Conservation (phyloP, 441 rosid species). For the Aquilaria agallochum region DNA sequence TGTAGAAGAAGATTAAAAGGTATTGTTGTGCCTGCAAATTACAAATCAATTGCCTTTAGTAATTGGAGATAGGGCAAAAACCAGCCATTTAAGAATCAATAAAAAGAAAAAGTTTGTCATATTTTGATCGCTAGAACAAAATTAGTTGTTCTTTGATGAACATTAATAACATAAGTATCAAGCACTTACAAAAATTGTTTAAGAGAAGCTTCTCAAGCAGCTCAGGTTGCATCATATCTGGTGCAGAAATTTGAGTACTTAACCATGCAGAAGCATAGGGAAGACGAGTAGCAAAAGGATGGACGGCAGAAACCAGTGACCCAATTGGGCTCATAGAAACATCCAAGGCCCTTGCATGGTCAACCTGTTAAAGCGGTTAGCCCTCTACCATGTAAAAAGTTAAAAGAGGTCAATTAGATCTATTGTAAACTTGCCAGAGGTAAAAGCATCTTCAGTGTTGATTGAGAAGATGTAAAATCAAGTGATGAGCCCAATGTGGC, state of each 20-base stretch:
- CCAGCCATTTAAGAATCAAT: too few relatives aligned
- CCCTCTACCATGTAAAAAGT: not conserved
- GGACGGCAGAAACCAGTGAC: conserved; percentile 44
- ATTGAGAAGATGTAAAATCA: conserved; percentile 73
- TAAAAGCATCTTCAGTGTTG: conserved; percentile 66
- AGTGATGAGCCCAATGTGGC: conserved; percentile 77
- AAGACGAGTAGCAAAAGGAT: conserved; percentile 65
- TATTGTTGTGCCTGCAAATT: conserved; percentile 34
- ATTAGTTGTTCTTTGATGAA: too few relatives aligned
- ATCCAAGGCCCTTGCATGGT: conserved; percentile 57
- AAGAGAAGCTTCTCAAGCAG: conserved; percentile 60
- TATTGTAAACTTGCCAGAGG: conserved; percentile 56
- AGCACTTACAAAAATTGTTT: conserved; percentile 62
- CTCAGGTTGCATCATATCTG: conserved; percentile 76
- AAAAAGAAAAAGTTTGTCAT: too few relatives aligned
- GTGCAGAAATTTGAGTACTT: conserved; percentile 51
- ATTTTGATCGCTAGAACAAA: too few relatives aligned
- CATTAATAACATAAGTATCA: too few relatives aligned
- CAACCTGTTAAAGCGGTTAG: conserved; percentile 39
- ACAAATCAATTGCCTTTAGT: not conserved
- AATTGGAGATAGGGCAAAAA: too few relatives aligned
- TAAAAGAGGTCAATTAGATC: not conserved
- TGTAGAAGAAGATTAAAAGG: conserved; percentile 51
- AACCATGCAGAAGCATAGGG: conserved; percentile 63
- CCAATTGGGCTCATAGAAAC: conserved; percentile 66